phyloP scores from a whole-genome alignment of 352 stramenopile species.

The Pythium volutum region DNA sequence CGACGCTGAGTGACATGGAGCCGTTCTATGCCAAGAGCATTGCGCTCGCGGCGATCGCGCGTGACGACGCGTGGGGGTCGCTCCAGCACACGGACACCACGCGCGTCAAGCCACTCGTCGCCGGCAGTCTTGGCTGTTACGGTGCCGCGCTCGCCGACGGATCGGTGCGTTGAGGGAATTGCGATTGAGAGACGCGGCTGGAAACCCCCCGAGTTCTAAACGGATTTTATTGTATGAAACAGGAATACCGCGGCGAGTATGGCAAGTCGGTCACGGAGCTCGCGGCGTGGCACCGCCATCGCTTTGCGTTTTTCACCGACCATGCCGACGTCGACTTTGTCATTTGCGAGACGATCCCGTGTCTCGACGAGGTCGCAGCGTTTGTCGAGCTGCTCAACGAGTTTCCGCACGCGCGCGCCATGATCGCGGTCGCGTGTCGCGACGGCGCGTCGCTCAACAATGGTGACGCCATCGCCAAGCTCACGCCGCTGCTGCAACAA shows the following conservation, averaged over 20 bases:
- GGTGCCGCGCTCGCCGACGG: constrained; percentile 79
- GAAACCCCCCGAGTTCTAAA: not conserved
- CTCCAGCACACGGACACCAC: constrained; percentile 27
- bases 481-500: constrained; percentile 42
- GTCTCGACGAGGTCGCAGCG: constrained; percentile 73
- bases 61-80: constrained; percentile 53
- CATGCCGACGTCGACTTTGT: constrained; percentile 62
- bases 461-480: constrained; percentile 45
- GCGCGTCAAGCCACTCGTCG: constrained; percentile 68
- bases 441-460: constrained; percentile 68
- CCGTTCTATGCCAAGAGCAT: constrained; percentile 75
- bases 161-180: constrained; percentile 41
- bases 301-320: constrained; percentile 63
- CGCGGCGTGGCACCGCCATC: constrained; percentile 70
- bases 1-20: constrained; percentile 43
- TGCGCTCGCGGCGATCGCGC: constrained; percentile 58
- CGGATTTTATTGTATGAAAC: not conserved
- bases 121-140: constrained; percentile 85
- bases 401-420: constrained; percentile 44
- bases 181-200: too few species aligned
- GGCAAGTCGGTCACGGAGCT: constrained; percentile 61
- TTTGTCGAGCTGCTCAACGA: constrained; percentile 79
- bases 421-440: constrained; percentile 63
- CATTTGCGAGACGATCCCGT: constrained; percentile 86
- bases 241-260: constrained; percentile 88